Percentiles rank a stretch among this genome's conserved stretches.
These are phyloP conservation scores for Zasmidium angulare DNA, from an alignment of 2,329 filamentous ascomycete genomes.

Conservation along the genomic window DNA sequence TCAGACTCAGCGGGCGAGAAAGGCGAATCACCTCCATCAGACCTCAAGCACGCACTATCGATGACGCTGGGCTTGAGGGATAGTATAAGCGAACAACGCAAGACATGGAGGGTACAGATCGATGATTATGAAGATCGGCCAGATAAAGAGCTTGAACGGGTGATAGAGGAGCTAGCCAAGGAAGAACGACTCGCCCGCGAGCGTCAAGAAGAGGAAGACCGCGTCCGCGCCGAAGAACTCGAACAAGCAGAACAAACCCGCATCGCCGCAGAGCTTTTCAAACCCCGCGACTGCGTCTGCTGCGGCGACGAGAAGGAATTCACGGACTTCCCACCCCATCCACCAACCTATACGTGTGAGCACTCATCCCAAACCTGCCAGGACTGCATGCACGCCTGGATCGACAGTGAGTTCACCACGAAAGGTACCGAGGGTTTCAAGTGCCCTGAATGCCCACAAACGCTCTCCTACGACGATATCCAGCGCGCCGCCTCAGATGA, in stretches of 20 bases:
- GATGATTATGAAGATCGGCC: not conserved
- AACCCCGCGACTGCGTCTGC: constrained; percentile 34
- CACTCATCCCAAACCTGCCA: constrained; percentile 38
- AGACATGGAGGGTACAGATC: not conserved
- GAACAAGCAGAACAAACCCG: constrained; percentile 15
- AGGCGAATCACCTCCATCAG: not conserved
- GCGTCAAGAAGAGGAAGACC: constrained; percentile 13
- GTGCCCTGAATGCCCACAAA: constrained; percentile 54
- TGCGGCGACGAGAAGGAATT: constrained; percentile 36
- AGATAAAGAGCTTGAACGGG: not conserved
- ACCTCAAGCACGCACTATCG: not conserved
- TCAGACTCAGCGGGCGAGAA: not conserved
- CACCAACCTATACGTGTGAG: constrained; percentile 36
- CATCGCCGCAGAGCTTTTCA: constrained; percentile 16
- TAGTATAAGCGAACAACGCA: not conserved
- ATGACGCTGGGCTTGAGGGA: not conserved
- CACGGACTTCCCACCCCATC: constrained; percentile 33
- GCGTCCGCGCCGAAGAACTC: constrained; percentile 5
- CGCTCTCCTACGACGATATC: constrained; percentile 48
- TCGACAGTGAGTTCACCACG: constrained; percentile 36
- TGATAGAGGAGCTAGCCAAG: not conserved
- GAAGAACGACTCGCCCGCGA: not conserved
- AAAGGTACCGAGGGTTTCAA: constrained; percentile 49
- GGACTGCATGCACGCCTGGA: constrained; percentile 41
- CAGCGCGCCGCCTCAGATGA: constrained; percentile 45